A percentile compares a stretch with the other conserved stretches of the same genome.
phyloP scores from a whole-genome alignment of 306 rosid species.

The Glycyrrhiza uralensis region DNA sequence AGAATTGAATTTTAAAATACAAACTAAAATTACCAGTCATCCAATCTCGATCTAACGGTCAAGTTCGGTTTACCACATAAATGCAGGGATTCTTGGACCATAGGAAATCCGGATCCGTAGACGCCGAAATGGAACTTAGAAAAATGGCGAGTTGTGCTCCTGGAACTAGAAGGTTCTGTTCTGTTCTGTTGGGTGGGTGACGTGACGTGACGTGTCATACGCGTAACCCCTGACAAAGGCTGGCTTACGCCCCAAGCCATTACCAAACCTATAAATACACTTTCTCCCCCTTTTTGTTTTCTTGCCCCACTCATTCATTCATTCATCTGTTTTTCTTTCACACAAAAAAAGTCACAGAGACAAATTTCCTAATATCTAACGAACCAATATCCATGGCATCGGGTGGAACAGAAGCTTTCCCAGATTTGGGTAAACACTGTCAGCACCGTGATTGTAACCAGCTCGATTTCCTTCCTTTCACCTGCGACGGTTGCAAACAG shows the following conservation, averaged over 20 bases:
- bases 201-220: background rate
- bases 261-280: constrained; percentile 31
- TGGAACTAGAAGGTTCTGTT: constrained; percentile 23
- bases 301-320: background rate
- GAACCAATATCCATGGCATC: constrained; percentile 39
- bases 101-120: no score
- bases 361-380: no score
- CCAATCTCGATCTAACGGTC: no score
- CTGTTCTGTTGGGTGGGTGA: no score
- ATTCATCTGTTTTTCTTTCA: background rate
- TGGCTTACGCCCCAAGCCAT: constrained; percentile 34
- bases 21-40: no score
- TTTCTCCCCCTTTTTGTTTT: background rate
- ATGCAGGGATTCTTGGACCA: no score
- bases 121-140: background rate
- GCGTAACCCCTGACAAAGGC: background rate
- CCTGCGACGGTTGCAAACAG: constrained; percentile 65
- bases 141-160: background rate
- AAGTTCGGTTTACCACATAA: no score
- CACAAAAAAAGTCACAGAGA: background rate
- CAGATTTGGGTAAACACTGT: constrained; percentile 85
- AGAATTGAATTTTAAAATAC: no score
- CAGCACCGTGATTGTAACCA: constrained; percentile 63
- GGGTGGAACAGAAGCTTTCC: constrained; percentile 94
- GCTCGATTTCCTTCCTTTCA: constrained; percentile 88